Evolutionary conservation across 805 yeast species (phyloP).

Genomic region (Starmerella stigmatis): DNA sequence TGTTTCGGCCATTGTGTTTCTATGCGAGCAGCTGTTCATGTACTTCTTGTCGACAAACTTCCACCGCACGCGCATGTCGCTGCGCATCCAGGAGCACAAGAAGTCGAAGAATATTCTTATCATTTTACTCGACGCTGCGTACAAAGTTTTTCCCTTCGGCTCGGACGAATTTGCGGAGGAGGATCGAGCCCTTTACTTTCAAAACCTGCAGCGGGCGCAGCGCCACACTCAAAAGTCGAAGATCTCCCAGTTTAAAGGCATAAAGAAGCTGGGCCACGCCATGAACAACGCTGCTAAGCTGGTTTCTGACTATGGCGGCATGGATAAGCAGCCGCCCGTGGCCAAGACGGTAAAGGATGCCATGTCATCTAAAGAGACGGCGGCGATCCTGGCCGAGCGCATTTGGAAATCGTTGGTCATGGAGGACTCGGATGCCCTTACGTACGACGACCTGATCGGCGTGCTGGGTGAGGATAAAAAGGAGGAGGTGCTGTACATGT

Average conservation of each 20-base stretch:
- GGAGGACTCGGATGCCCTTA: constrained; percentile 31
- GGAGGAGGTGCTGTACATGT: constrained; percentile 29
- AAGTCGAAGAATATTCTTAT: constrained; percentile 27
- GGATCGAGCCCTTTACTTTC: constrained; percentile 27
- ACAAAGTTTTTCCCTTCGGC: constrained; percentile 30
- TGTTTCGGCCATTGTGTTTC: constrained; percentile 30
- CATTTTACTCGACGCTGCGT: constrained; percentile 29
- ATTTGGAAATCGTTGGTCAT: constrained; percentile 36
- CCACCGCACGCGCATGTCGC: constrained; percentile 34
- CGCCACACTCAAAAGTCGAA: constrained; percentile 4
- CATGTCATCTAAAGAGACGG: constrained; percentile 24
- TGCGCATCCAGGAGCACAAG: constrained; percentile 32
- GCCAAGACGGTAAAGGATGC: constrained; percentile 30
- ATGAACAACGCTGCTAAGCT: constrained; percentile 27
- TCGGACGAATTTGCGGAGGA: constrained; percentile 32
- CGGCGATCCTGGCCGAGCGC: constrained; percentile 31
- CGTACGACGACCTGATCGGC: constrained; percentile 30
- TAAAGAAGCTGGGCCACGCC: constrained; percentile 18
- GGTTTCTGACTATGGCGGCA: constrained; percentile 20
- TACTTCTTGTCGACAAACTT: constrained; percentile 34
- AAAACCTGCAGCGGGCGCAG: constrained; percentile 21
- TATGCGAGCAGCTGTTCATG: constrained; percentile 32
- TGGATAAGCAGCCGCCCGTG: constrained; percentile 17
- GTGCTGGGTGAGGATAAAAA: constrained; percentile 28
- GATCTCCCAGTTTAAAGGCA: constrained; percentile 21